Percentiles rank a stretch among this genome's conserved stretches.
phyloP scores from a whole-genome alignment of 2,329 filamentous ascomycete genomes.

The Microdochium paspali region DNA sequence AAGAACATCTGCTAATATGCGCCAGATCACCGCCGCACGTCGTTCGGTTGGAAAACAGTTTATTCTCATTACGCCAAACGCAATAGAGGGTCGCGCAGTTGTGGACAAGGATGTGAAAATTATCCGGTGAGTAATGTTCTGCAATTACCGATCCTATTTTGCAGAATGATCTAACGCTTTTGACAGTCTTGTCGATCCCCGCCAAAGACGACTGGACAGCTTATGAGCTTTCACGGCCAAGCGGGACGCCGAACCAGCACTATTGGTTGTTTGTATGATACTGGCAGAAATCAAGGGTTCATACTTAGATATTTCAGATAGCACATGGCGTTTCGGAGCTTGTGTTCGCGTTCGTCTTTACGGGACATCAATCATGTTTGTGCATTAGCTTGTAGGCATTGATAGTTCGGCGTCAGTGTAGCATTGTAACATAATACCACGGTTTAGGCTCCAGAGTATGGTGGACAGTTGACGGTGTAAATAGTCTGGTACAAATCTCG shows the following conservation, averaged over 20 bases:
- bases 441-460: too few relatives aligned
- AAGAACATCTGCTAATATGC: constrained; percentile 9
- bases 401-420: too few relatives aligned
- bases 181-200: constrained; percentile 4
- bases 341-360: too few relatives aligned
- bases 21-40: constrained; percentile 71
- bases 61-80: constrained; percentile 91
- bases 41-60: constrained; percentile 86
- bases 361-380: too few relatives aligned
- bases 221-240: not conserved
- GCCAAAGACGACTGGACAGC: constrained; percentile 1
- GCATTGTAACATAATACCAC: too few relatives aligned
- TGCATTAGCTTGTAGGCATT: too few relatives aligned
- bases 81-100: constrained; percentile 52
- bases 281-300: too few relatives aligned
- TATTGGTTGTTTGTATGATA: too few relatives aligned
- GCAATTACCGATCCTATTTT: not conserved
- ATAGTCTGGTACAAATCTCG: too few relatives aligned
- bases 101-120: constrained; percentile 66
- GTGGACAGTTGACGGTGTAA: too few relatives aligned
- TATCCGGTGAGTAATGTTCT: constrained; percentile 47
- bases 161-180: constrained; percentile 1
- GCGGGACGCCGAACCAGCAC: not conserved
- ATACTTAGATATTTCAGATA: too few relatives aligned
- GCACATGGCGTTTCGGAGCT: too few relatives aligned